These are phyloP conservation scores for Tolypocladium tropicale DNA, from an alignment of 2,329 filamentous ascomycete species.

Conservation along the genomic window DNA sequence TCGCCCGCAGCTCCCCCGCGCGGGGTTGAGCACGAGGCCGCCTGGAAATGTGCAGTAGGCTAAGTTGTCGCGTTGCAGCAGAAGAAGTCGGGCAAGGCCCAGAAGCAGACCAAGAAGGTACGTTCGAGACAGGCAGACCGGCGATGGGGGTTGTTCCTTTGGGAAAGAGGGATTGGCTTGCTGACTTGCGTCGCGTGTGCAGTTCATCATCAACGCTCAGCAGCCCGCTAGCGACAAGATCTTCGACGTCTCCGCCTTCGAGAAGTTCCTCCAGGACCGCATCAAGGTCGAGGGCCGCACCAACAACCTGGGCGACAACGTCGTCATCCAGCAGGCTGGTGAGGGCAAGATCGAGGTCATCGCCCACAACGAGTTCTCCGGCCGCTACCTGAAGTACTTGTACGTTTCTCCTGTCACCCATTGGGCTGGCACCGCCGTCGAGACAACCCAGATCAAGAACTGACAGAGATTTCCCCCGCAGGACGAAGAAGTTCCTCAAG, in stretches of 20 bases:
- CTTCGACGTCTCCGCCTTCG: constrained; percentile 97
- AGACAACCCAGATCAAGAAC: neutral
- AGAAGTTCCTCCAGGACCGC: constrained; percentile 99
- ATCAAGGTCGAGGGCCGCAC: constrained; percentile 99
- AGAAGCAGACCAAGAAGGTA: constrained; percentile 85
- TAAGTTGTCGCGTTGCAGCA: constrained; percentile 58
- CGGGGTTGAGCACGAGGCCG: constrained; percentile 3
- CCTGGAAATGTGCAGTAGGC: constrained; percentile 72
- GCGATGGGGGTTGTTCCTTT: too few species aligned
- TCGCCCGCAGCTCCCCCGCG: constrained; percentile 11
- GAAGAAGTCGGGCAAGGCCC: constrained; percentile 59
- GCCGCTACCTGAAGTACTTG: constrained; percentile 99
- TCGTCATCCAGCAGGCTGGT: constrained; percentile 80
- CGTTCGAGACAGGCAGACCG: constrained; percentile 8
- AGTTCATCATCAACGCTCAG: constrained; percentile 99
- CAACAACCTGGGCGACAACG: constrained; percentile 91
- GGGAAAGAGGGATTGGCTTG: too few species aligned
- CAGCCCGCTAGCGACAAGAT: constrained; percentile 99
- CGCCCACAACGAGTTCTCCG: constrained; percentile 95
- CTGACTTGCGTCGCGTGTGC: constrained; percentile 3
- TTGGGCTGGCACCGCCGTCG: neutral
- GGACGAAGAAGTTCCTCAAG: constrained; percentile 99
- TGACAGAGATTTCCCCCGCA: constrained; percentile 22
- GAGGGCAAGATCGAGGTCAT: constrained; percentile 98
- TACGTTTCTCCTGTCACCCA: constrained; percentile 39